These are phyloP conservation scores for Saturnispora silvae DNA, from an alignment of 805 yeast species.

Conservation along the genomic window DNA sequence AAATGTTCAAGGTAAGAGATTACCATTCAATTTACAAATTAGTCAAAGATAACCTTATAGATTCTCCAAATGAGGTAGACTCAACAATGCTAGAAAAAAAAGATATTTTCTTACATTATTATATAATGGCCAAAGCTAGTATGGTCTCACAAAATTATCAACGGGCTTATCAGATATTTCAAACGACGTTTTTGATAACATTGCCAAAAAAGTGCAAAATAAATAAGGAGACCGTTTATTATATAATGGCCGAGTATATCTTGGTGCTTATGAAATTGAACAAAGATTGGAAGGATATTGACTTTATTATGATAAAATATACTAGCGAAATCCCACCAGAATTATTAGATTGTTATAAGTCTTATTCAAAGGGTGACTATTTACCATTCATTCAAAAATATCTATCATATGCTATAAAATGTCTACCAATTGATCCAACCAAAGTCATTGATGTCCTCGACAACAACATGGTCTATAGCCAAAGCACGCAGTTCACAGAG, in stretches of 20 bases:
- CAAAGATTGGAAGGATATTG: conserved; percentile 1
- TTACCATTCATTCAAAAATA: background rate
- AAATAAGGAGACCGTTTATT: conserved; percentile 2
- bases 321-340: background rate
- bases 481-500: conserved; percentile 1
- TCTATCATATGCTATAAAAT: background rate
- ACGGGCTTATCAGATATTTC: conserved; percentile 16
- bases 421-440: background rate
- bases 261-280: conserved; percentile 9
- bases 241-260: conserved; percentile 14
- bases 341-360: conserved; percentile 1
- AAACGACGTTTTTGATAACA: conserved; percentile 14
- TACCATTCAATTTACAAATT: conserved; percentile 7
- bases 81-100: conserved; percentile 6
- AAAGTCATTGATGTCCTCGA: background rate
- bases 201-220: no score
- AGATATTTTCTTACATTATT: conserved; percentile 14
- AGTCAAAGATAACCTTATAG: background rate
- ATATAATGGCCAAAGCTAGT: conserved; percentile 14
- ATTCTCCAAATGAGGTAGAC: conserved; percentile 12
- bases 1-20: conserved; percentile 4
- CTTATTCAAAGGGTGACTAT: background rate
- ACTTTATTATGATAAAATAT: conserved; percentile 3
- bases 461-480: conserved; percentile 1
- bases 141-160: conserved; percentile 11